A percentile compares a stretch with the other conserved stretches of the same genome.
Conservation (phyloP, 202 grass and related monocot species). For the Setaria viridis region DNA sequence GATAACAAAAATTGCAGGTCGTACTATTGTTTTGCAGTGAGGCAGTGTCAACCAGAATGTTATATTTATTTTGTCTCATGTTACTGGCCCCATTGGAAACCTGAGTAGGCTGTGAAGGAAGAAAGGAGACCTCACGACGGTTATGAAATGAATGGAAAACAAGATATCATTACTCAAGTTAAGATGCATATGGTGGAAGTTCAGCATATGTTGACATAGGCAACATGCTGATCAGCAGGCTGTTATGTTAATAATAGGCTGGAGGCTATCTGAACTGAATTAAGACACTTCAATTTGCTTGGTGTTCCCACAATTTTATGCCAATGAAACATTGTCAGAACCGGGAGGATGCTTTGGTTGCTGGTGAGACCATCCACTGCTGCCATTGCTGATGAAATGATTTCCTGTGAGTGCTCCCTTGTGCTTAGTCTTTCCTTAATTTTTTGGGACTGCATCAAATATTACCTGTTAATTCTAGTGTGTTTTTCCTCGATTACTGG, state of each 20-base stretch:
- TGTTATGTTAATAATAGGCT: conserved; percentile 41
- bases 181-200: conserved; percentile 38
- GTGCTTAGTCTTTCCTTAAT: not conserved
- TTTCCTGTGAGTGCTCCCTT: conserved; percentile 35
- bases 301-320: conserved; percentile 1
- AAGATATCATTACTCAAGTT: conserved; percentile 15
- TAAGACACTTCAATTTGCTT: conserved; percentile 12
- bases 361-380: conserved; percentile 21
- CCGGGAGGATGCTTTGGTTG: conserved; percentile 7
- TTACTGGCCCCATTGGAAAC: conserved; percentile 7
- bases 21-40: conserved; percentile 63
- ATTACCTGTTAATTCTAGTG: not conserved
- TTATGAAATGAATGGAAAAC: conserved; percentile 15
- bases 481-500: not conserved
- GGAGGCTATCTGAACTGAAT: conserved; percentile 6
- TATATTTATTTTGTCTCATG: conserved; percentile 30
- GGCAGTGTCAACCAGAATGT: conserved; percentile 13
- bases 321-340: not conserved
- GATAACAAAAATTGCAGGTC: conserved; percentile 77
- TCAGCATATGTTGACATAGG: conserved; percentile 13
- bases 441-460: not conserved
- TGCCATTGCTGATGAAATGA: conserved; percentile 25
- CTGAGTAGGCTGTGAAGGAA: conserved; percentile 27
- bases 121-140: not conserved
- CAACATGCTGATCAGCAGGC: not conserved